A percentile compares a stretch with the other conserved stretches of the same genome.
These are phyloP conservation scores for Ascochyta fabae DNA, from an alignment of 2,329 filamentous ascomycete genomes.

Conservation along the genomic window DNA sequence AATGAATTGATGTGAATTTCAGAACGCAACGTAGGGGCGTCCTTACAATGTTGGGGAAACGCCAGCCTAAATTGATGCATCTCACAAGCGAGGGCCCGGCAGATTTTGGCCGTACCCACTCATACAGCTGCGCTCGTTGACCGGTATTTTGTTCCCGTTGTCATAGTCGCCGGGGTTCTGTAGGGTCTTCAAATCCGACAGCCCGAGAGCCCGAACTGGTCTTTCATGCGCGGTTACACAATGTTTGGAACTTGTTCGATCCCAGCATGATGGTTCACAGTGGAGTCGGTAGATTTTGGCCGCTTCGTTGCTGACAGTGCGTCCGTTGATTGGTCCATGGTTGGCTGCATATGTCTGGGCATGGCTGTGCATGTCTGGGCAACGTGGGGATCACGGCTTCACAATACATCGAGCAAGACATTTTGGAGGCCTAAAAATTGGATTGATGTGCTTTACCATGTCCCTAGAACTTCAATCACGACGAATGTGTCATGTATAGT, in stretches of 20 bases:
- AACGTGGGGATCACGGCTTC: background rate
- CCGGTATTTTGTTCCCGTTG: background rate
- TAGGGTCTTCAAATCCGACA: background rate
- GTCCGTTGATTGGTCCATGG: conserved; percentile 11
- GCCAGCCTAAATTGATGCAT: background rate
- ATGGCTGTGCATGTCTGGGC: conserved; percentile 15
- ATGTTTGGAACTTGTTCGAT: background rate
- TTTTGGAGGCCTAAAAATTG: conserved; percentile 3
- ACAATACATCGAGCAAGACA: conserved; percentile 8
- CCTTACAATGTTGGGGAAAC: background rate
- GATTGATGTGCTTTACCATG: background rate
- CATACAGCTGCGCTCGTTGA: background rate
- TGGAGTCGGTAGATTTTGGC: conserved; percentile 29
- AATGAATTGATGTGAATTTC: background rate
- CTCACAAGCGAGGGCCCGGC: background rate
- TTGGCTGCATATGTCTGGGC: background rate
- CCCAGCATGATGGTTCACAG: background rate
- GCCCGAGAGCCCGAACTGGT: background rate
- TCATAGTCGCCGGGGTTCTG: background rate
- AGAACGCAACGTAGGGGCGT: background rate
- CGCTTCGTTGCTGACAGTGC: conserved; percentile 12
- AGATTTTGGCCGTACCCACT: conserved; percentile 15
- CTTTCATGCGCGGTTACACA: background rate
- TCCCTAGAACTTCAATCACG: conserved; percentile 1
- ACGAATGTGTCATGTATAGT: conserved; percentile 15